These are phyloP conservation scores for Chamaenerion angustifolium DNA, from an alignment of 345 rosid species.

Conservation along the genomic window DNA sequence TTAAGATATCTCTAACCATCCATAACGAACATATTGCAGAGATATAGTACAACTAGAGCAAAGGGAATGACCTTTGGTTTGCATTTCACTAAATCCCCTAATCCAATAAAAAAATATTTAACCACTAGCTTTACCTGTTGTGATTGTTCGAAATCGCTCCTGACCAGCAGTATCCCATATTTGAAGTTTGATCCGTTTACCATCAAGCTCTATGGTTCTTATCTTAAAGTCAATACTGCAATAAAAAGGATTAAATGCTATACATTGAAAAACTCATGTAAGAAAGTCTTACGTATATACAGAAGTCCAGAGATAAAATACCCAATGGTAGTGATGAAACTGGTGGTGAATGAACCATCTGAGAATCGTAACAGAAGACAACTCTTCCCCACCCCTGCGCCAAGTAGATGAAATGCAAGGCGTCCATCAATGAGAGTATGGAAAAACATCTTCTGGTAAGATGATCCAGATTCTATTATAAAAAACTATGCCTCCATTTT, in stretches of 20 bases:
- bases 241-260: not conserved
- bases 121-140: conserved; percentile 20
- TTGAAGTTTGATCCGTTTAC: conserved; percentile 37
- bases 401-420: not conserved
- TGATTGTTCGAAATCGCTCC: conserved; percentile 41
- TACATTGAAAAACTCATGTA: not conserved
- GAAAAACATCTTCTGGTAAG: no score
- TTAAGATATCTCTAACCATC: no score
- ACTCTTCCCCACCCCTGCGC: conserved; percentile 84
- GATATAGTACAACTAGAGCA: not conserved
- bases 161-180: conserved; percentile 50
- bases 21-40: not conserved
- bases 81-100: not conserved
- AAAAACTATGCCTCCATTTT: no score
- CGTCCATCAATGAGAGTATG: not conserved
- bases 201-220: conserved; percentile 42
- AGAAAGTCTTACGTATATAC: not conserved
- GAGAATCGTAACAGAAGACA: conserved; percentile 81
- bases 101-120: no score
- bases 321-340: conserved; percentile 92
- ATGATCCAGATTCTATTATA: no score
- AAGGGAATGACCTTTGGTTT: not conserved
- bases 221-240: conserved; percentile 41
- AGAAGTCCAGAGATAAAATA: conserved; percentile 11
- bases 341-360: conserved; percentile 82